A percentile compares a stretch with the other conserved stretches of the same genome.
phyloP scores from a whole-genome alignment of 257 asterid genomes.

The Forsythia suspensa region DNA sequence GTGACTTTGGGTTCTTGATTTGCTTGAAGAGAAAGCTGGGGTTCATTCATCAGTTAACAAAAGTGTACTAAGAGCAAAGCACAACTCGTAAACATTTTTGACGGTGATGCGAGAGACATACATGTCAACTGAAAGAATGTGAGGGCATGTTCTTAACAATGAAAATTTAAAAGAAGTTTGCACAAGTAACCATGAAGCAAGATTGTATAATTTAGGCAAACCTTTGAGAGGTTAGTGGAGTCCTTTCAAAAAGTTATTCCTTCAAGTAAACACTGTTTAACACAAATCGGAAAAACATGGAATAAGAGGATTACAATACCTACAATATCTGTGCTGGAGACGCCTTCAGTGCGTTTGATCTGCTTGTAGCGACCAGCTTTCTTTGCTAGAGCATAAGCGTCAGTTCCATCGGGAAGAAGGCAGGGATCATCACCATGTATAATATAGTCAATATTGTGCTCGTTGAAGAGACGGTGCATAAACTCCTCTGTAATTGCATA shows the following conservation, averaged over 20 bases:
- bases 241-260: slow-evolving; percentile 13
- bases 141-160: not conserved
- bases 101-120: not conserved
- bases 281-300: slow-evolving; percentile 14
- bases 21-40: not conserved
- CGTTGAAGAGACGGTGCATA: slow-evolving; percentile 81
- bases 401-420: slow-evolving; percentile 93
- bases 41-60: not conserved
- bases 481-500: slow-evolving; percentile 88
- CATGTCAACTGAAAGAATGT: not conserved
- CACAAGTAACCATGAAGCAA: not conserved
- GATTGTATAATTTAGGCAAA: not conserved
- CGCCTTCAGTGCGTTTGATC: slow-evolving; percentile 97
- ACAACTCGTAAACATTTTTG: not conserved
- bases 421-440: slow-evolving; percentile 98
- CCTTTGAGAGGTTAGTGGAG: not conserved
- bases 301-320: slow-evolving; percentile 60
- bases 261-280: slow-evolving; percentile 9
- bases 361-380: slow-evolving; percentile 96
- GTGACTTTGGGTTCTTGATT: not conserved
- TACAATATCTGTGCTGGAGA: slow-evolving; percentile 97
- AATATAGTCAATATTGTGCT: slow-evolving; percentile 81
- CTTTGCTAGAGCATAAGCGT: slow-evolving; percentile 93
- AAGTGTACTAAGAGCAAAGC: not conserved
- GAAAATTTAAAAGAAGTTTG: not conserved